Base-by-base conservation (phyloP, 1,284 basidiomycete genomes). In the Apiotrichum sp. region DNA sequence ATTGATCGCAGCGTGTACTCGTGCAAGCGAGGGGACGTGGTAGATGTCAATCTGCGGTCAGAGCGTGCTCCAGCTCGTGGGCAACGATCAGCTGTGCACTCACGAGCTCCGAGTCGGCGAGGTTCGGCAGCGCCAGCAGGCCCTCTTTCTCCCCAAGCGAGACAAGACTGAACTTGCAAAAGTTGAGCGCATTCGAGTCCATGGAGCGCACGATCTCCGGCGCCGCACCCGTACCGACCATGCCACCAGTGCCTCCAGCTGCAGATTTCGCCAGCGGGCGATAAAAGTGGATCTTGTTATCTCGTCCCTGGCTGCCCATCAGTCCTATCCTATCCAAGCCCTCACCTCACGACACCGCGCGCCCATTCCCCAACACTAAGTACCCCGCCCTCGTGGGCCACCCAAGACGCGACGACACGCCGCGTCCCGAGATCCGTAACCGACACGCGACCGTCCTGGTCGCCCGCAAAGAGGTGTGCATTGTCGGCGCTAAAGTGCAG, bases 181-280 rank as follows among this genome's bases (percentile, higher is more conserved):
- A 95, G 71, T 93, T 95, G 61, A 95, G 79, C 2, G 90, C 84
- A 70, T 95, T 96, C 57, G 91, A 85, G 65, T 89, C 87, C 72
- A 95, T 77, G 0, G 86, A 86, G 62, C 84, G 85, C 3, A 75
- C 66, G 6, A 88, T 68, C 6, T 68, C 60, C 3, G 87, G 88
- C 3, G 41, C 22, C 22, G 22, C 22, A 22, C 22, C 22, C 22
- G 22, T 22, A 22, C 22, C 22, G 22, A 22, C 32, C 22, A 22
- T 22, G 22, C 22, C 22, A 22, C 22, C 22, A 22, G 22, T 22
- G 22, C 22, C 22, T 22, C 22, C 22, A 22, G 22, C 22, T 22
- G 22, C 22, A 22, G 22, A 22, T 22, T 22, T 22, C 22, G 22
- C 22, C n/a, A 70, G 47, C 1, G 67, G 69, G 35, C 64, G 63